phyloP scores from a whole-genome alignment of 2,329 filamentous ascomycete species.

The Xylariaceae sp. region DNA sequence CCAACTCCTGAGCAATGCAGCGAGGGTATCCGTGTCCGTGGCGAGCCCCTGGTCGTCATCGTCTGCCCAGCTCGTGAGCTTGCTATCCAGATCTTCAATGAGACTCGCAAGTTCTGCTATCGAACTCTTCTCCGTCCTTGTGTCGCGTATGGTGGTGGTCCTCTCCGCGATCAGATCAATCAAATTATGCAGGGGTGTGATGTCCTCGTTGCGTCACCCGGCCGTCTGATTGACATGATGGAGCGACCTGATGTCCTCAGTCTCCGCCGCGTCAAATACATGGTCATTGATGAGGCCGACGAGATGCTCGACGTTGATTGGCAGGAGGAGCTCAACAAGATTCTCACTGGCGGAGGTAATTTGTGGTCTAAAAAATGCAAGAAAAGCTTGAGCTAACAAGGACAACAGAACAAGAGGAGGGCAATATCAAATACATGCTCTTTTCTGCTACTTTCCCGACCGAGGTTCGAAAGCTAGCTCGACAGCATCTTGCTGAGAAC shows the following conservation, averaged over 20 bases:
- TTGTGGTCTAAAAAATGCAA: too few species aligned
- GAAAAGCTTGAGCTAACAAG: too few species aligned
- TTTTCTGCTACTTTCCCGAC: conserved; percentile 95
- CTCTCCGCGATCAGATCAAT: conserved; percentile 62
- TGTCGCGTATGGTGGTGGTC: conserved; percentile 82
- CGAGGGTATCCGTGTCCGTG: conserved; percentile 52
- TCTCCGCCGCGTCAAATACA: conserved; percentile 71
- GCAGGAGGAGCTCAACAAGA: conserved; percentile 68
- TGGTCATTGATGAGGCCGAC: conserved; percentile 90
- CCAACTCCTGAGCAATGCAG: conserved; percentile 60
- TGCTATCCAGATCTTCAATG: conserved; percentile 91
- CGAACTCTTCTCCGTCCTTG: conserved; percentile 90
- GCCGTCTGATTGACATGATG: conserved; percentile 83
- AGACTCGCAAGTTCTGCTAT: conserved; percentile 89
- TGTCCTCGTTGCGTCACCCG: conserved; percentile 81
- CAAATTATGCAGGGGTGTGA: conserved; percentile 84
- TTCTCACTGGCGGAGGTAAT: conserved; percentile 79
- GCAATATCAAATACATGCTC: conserved; percentile 67
- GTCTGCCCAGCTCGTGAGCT: conserved; percentile 86
- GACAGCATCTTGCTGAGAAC: conserved; percentile 67
- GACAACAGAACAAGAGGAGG: conserved; percentile 67
- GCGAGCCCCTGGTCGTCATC: conserved; percentile 84
- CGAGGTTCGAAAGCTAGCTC: conserved; percentile 69
- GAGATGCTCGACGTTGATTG: conserved; percentile 82
- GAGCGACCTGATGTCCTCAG: conserved; percentile 64